Conservation (phyloP, 2,329 filamentous ascomycete genomes). For the Myrmaecium sp. region DNA sequence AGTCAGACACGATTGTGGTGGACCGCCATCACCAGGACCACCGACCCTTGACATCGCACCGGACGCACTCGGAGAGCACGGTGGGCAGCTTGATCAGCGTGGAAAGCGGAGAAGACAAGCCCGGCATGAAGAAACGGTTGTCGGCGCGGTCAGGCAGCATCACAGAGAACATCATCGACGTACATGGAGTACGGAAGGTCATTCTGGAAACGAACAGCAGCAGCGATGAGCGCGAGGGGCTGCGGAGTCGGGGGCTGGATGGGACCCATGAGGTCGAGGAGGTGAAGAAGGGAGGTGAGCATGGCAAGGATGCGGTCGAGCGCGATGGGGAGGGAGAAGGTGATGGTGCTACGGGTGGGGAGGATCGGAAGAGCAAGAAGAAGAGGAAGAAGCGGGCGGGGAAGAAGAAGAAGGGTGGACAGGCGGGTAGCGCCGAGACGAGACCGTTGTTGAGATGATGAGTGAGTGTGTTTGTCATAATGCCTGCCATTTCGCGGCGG, state of each 20-base stretch:
- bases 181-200: constrained; percentile 58
- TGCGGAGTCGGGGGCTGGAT: not conserved
- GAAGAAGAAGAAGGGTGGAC: constrained; percentile 17
- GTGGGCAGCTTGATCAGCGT: constrained; percentile 15
- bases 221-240: constrained; percentile 21
- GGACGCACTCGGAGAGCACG: constrained; percentile 14
- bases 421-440: constrained; percentile 6
- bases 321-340: not conserved
- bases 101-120: no score
- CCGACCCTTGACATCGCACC: constrained; percentile 1
- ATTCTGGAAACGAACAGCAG: constrained; percentile 53
- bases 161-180: constrained; percentile 60
- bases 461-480: not conserved
- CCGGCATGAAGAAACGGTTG: no score
- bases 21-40: no score
- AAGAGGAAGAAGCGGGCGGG: constrained; percentile 19
- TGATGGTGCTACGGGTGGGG: constrained; percentile 2
- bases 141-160: constrained; percentile 58
- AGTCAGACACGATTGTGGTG: constrained; percentile 2
- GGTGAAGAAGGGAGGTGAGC: not conserved
- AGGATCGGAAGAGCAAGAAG: constrained; percentile 12
- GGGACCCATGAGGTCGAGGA: not conserved
- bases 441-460: not conserved
- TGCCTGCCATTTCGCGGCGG: no score
- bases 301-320: not conserved